phyloP scores from a whole-genome alignment of 169 alveolate species.

The Cryptosporidium sp. region DNA sequence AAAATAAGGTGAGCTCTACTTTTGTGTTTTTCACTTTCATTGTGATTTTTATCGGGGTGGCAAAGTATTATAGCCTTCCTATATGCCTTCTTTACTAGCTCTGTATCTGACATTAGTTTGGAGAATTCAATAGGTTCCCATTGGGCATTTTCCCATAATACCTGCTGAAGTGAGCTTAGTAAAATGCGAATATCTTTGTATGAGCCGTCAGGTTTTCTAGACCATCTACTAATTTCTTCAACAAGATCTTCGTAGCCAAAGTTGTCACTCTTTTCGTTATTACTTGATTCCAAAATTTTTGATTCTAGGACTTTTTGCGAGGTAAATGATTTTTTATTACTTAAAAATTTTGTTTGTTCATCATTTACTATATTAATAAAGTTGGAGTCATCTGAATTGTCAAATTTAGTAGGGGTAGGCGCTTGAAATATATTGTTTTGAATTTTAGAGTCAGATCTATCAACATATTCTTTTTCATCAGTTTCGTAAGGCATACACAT shows the following conservation, averaged over 20 bases:
- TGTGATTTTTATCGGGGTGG: slow-evolving; percentile 84
- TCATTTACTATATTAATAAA: not conserved
- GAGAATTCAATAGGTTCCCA: slow-evolving; percentile 89
- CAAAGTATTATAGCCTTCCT: slow-evolving; percentile 83
- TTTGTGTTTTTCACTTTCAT: slow-evolving; percentile 65
- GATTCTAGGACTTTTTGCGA: not conserved
- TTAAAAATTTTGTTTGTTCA: not conserved
- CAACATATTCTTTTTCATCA: not conserved
- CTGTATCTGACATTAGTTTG: slow-evolving; percentile 80
- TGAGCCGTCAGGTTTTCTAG: slow-evolving; percentile 80
- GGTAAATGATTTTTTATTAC: not conserved
- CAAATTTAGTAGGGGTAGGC: not conserved
- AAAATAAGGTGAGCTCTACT: slow-evolving; percentile 78
- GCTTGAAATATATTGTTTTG: not conserved
- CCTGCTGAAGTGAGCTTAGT: slow-evolving; percentile 85
- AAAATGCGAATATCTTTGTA: slow-evolving; percentile 86
- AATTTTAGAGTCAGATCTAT: not conserved
- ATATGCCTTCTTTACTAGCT: slow-evolving; percentile 83
- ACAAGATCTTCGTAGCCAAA: slow-evolving; percentile 61
- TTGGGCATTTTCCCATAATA: slow-evolving; percentile 85
- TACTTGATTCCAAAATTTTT: not conserved
- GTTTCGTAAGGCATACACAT: not conserved
- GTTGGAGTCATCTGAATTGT: not conserved
- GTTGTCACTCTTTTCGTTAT: not conserved
- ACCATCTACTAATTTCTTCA: slow-evolving; percentile 82